Evolutionary conservation across 2,329 filamentous ascomycete genomes (phyloP).

Genomic region (Nakataea oryzae): DNA sequence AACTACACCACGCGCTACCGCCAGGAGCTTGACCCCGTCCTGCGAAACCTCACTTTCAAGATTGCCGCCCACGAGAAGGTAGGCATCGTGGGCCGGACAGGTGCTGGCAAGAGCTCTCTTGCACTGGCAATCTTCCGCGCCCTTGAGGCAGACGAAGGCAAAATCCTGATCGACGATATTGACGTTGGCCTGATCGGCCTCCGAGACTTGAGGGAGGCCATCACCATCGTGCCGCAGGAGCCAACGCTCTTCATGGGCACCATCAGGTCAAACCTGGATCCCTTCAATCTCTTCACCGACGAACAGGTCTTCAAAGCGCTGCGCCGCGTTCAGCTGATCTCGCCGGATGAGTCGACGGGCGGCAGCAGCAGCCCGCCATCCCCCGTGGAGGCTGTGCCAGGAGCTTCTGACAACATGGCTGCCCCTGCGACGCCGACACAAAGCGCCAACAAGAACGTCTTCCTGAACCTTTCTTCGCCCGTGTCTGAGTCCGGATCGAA

Average conservation of each 20-base stretch:
- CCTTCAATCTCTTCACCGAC: constrained; percentile 80
- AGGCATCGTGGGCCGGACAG: constrained; percentile 89
- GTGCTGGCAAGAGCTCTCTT: constrained; percentile 92
- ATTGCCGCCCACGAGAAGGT: constrained; percentile 84
- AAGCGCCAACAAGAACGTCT: constrained; percentile 84
- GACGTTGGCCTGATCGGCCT: constrained; percentile 85
- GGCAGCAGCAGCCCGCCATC: constrained; percentile 8
- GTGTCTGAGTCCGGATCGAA: constrained; percentile 90
- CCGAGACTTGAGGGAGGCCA: constrained; percentile 83
- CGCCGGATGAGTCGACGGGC: constrained; percentile 36
- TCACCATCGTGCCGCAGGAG: constrained; percentile 97
- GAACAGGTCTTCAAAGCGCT: constrained; percentile 83
- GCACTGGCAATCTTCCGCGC: constrained; percentile 89
- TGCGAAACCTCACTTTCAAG: constrained; percentile 76
- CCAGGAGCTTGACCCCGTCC: constrained; percentile 74
- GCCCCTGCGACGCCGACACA: constrained; percentile 19
- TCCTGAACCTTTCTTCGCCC: constrained; percentile 72
- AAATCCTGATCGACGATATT: constrained; percentile 83
- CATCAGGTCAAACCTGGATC: constrained; percentile 84
- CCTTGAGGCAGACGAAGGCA: constrained; percentile 80
- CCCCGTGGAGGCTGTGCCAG: constrained; percentile 12
- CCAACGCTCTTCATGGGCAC: constrained; percentile 91
- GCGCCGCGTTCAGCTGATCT: constrained; percentile 80
- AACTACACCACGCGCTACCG: constrained; percentile 86
- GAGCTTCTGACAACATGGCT: constrained; percentile 4